phyloP scores from a whole-genome alignment of 2,329 filamentous ascomycete genomes.

The Cyanodermella asteris region DNA sequence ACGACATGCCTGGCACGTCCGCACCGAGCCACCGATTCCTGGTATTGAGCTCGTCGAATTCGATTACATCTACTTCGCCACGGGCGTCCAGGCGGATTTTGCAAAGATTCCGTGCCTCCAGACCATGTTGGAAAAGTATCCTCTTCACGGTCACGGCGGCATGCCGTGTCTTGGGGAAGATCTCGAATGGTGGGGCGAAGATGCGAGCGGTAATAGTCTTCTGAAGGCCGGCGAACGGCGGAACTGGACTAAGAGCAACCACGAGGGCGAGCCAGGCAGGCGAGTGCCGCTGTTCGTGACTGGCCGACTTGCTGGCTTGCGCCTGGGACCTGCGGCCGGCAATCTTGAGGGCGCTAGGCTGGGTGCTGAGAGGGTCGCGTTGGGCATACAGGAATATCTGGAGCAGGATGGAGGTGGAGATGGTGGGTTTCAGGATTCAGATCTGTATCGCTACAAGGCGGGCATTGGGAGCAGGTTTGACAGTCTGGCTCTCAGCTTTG shows the following conservation, averaged over 20 bases:
- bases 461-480: too few relatives aligned
- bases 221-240: too few relatives aligned
- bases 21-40: slow-evolving; percentile 30
- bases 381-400: slow-evolving; percentile 42
- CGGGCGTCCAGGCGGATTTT: slow-evolving; percentile 46
- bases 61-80: slow-evolving; percentile 57
- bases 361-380: slow-evolving; percentile 51
- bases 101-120: slow-evolving; percentile 37
- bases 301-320: slow-evolving; percentile 43
- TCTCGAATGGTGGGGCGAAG: slow-evolving; percentile 50
- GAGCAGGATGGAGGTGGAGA: slow-evolving; percentile 5
- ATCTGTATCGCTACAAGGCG: too few relatives aligned
- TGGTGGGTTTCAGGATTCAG: slow-evolving; percentile 1
- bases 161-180: slow-evolving; percentile 56
- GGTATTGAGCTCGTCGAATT: slow-evolving; percentile 24
- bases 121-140: slow-evolving; percentile 35
- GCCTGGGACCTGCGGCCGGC: slow-evolving; percentile 48
- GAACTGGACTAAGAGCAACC: too few relatives aligned
- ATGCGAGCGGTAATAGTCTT: too few relatives aligned
- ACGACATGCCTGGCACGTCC: slow-evolving; percentile 28
- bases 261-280: too few relatives aligned
- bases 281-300: slow-evolving; percentile 54
- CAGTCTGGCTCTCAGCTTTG: too few relatives aligned
- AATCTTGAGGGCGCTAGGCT: slow-evolving; percentile 54
- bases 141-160: slow-evolving; percentile 40